Conservation (phyloP, 1,139 yeast genomes). For the Meyerozyma smithsonii region DNA sequence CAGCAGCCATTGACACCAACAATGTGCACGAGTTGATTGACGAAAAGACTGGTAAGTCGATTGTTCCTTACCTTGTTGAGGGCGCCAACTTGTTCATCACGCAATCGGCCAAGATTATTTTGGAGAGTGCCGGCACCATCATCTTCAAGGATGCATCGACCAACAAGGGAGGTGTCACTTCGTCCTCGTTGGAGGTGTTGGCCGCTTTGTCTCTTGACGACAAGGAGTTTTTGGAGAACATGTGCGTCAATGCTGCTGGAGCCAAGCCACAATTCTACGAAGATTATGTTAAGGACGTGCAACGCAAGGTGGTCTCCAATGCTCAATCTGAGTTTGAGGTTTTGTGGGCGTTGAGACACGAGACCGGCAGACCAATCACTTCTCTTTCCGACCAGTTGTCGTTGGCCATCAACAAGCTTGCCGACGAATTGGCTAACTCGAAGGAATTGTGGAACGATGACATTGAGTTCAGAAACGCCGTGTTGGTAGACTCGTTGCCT, state of each 20-base stretch:
- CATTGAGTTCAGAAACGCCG: conserved; percentile 66
- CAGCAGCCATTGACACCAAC: conserved; percentile 88
- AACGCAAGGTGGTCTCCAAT: conserved; percentile 65
- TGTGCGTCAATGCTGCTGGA: conserved; percentile 63
- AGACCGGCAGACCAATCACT: conserved; percentile 68
- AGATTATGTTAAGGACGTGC: conserved; percentile 79
- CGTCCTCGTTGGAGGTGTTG: conserved; percentile 90
- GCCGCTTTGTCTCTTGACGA: conserved; percentile 93
- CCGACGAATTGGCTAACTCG: conserved; percentile 81
- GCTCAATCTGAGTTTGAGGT: conserved; percentile 85
- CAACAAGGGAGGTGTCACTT: conserved; percentile 97
- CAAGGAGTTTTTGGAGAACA: conserved; percentile 64
- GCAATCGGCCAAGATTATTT: conserved; percentile 82
- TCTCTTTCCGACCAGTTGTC: conserved; percentile 83
- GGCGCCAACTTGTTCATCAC: conserved; percentile 96
- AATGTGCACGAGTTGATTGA: conserved; percentile 74
- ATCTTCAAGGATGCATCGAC: conserved; percentile 95
- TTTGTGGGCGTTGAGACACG: conserved; percentile 72
- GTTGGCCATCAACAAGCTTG: conserved; percentile 79
- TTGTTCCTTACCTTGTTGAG: conserved; percentile 87
- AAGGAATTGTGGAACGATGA: conserved; percentile 86
- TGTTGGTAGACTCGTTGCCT: conserved; percentile 78
- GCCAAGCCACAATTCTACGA: conserved; percentile 70
- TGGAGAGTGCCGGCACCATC: conserved; percentile 83
- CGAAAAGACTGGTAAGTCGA: conserved; percentile 67